phyloP scores from a whole-genome alignment of 139 green algal species.

The Micractinium conductrix region DNA sequence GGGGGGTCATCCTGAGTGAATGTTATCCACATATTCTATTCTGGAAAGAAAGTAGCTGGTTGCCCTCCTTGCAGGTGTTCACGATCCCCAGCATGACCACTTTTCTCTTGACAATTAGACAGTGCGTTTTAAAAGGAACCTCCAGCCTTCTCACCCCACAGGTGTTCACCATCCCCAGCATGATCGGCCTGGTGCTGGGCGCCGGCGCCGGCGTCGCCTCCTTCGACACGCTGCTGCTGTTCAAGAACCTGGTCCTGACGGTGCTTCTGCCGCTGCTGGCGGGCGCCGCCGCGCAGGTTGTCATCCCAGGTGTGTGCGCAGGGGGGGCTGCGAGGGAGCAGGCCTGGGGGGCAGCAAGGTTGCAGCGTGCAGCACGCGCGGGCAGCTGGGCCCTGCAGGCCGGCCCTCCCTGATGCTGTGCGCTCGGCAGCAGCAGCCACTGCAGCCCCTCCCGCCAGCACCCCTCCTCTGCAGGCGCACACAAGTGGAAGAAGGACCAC shows the following conservation, averaged over 20 bases:
- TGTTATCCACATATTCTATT: too few species aligned
- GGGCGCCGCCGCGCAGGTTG: conserved; percentile 53
- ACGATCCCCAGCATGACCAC: too few species aligned
- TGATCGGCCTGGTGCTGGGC: conserved; percentile 65
- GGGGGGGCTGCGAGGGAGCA: too few species aligned
- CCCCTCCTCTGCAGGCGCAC: conserved; percentile 44
- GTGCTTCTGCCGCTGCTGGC: conserved; percentile 70
- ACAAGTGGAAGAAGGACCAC: conserved; percentile 43
- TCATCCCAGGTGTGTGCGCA: conserved; percentile 55
- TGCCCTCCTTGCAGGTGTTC: too few species aligned
- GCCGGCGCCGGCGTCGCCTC: conserved; percentile 7
- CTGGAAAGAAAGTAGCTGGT: too few species aligned
- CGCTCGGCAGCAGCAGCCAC: not conserved
- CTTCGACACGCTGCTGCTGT: conserved; percentile 54
- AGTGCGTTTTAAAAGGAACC: too few species aligned
- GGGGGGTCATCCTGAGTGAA: too few species aligned
- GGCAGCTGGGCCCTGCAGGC: too few species aligned
- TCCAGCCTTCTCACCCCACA: not conserved
- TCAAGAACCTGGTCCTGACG: conserved; percentile 67
- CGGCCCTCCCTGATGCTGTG: too few species aligned
- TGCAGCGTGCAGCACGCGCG: too few species aligned
- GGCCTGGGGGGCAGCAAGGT: too few species aligned
- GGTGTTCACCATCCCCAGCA: conserved; percentile 76
- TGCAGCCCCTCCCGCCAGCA: not conserved
- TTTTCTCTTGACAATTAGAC: too few species aligned